Base-by-base conservation (phyloP, 257 asterid species). In the Handroanthus guayacan region DNA sequence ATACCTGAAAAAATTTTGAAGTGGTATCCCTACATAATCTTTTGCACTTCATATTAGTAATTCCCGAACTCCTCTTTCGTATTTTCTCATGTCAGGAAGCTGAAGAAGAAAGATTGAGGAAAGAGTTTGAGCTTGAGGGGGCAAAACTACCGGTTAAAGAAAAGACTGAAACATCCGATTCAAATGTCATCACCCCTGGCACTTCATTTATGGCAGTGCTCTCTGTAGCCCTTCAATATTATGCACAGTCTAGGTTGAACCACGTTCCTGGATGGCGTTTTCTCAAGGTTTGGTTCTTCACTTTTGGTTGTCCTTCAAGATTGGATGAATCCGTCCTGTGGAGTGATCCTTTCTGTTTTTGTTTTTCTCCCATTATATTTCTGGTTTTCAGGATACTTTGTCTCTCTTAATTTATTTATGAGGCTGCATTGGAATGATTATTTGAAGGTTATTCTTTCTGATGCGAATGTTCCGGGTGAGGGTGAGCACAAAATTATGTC, bases 401-500 rank as follows among this genome's bases (percentile, higher is more conserved):
- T 70, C 75, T 72, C 79, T 80, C 83, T 82, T 80, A 67, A 79
- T 76, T 83, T 89, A 81, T 82, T 83, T 80, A 84, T 77, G 82
- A 84, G 79, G 86, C 81, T 88, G 85, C 88, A 84, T 84, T 87
- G 90, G 88, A 25, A 80, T 89, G 85, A 76, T 89, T 83, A 76
- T 85, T 84, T 85, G 87, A 87, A 95, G 99, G 98, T 95, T 82
- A 88, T 92, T 77, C 96, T 95, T 62, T 95, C 99, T 70, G 99
- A 92, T 84, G 87, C 99, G 74, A 95, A 92, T 81, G 97, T 92
- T 83, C 97, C 99, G 83, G 98, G 99, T 14, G 99, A 95, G 89
- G 98, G 98, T 45, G 99, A 95, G 87, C 99, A 95, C 91, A 95
- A 95, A 78, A 82, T 95, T 71, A 92, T 95, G 98, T 88, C 98